Conservation (phyloP, 1,284 basidiomycete genomes). For the Flammula alnicola region DNA sequence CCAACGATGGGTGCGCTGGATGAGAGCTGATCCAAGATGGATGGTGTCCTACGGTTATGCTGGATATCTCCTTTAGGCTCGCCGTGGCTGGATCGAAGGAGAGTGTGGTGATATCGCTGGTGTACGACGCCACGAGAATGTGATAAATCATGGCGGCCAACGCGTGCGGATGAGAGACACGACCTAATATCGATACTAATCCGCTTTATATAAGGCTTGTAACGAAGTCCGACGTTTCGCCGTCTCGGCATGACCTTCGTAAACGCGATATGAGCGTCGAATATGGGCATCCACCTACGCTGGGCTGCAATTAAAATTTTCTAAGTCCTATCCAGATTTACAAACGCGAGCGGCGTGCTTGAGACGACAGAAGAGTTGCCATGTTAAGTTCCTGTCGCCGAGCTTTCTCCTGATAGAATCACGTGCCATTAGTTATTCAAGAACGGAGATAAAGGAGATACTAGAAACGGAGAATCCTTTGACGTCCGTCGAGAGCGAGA, state of each 20-base stretch:
- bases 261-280: background rate
- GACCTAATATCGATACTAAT: slow-evolving; percentile 13
- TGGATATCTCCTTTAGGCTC: slow-evolving; percentile 48
- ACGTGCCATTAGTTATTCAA: slow-evolving; percentile 17
- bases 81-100: slow-evolving; percentile 44
- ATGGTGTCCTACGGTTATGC: slow-evolving; percentile 58
- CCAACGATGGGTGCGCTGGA: slow-evolving; percentile 54
- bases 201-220: slow-evolving; percentile 25
- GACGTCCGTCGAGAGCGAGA: background rate
- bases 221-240: slow-evolving; percentile 32
- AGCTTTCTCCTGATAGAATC: slow-evolving; percentile 20
- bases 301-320: slow-evolving; percentile 1
- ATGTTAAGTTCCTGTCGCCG: slow-evolving; percentile 12
- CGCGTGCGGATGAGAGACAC: slow-evolving; percentile 7
- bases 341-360: slow-evolving; percentile 7
- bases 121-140: slow-evolving; percentile 71
- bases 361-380: slow-evolving; percentile 12
- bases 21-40: slow-evolving; percentile 74
- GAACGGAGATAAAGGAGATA: slow-evolving; percentile 26
- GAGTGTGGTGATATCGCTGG: slow-evolving; percentile 60
- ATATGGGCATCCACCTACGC: background rate
- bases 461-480: slow-evolving; percentile 4
- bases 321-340: background rate
- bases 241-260: slow-evolving; percentile 21
- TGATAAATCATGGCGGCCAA: slow-evolving; percentile 30